Evolutionary conservation across 176 grass and related monocot genomes (phyloP), one percentile per base, ranked within the genome.

Genomic region (Hsuehochloa calcarea): DNA sequence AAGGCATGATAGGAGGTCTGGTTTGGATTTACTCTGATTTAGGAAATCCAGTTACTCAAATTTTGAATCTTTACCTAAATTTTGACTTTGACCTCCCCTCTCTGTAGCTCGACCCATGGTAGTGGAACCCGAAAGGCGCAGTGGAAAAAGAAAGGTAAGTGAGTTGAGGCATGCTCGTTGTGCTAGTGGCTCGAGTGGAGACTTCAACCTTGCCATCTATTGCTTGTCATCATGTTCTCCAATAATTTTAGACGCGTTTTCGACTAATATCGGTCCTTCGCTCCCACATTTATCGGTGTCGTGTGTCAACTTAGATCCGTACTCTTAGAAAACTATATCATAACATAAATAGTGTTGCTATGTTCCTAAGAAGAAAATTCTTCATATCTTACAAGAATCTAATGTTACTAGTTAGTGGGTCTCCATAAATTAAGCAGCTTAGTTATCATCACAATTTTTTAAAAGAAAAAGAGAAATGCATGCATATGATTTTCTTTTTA

Each of bases 161-260:
- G 59, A 85, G 82, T 40, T 68, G 87, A 84, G 84, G 80, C 63
- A 50, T 91, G 85, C 75, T 77, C 41, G 79, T 82, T 80, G 87
- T 76, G 70, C 78, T 82, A 26, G 81, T 85, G 78, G 88, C 64
- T 86, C 78, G 17, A 90, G 83, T 85, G 77, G 78, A 65, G 63
- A 77, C 52, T 82, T 86, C 82, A 90, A 85, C 71, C 37, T 43
- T 81, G 88, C 22, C 34, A 90, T 90, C 83, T 70, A 85, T 77
- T 90, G 70, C 78, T 51, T 45, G 64, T 26, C 88, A 90, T 90
- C 52, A 82, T 90, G 77, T 35, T 62, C 54, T 68, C 62, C 64
- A 81, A 85, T 81, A 86, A 77, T 86, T 54, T 70, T 25, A 64
- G 8, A 86, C 64, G 78, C 83, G 78, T 74, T 85, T 85, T 82